phyloP scores from a whole-genome alignment of 2,329 filamentous ascomycete genomes.

The Colletotrichum sojae region DNA sequence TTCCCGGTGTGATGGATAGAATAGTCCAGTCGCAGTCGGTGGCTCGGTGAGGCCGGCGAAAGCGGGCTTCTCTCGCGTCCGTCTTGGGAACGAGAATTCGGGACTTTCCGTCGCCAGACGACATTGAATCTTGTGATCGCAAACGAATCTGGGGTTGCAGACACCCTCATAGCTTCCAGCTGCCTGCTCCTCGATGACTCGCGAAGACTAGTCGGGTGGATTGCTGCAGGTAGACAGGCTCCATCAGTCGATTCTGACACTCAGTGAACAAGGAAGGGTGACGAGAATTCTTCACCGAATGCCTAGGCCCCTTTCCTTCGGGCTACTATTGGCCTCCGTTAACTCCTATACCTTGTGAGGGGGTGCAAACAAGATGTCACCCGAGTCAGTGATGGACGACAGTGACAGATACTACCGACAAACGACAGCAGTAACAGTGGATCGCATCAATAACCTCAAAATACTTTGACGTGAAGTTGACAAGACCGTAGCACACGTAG shows the following conservation, averaged over 20 bases:
- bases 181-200: neutral
- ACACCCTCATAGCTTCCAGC: neutral
- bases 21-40: too few relatives aligned
- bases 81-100: too few relatives aligned
- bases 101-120: neutral
- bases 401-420: too few relatives aligned
- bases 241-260: neutral
- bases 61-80: too few relatives aligned
- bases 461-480: neutral
- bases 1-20: too few relatives aligned
- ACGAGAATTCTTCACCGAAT: constrained; percentile 1
- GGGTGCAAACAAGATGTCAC: neutral
- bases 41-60: too few relatives aligned
- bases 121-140: neutral
- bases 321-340: constrained; percentile 8
- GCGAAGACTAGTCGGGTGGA: neutral
- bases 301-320: neutral
- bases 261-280: neutral
- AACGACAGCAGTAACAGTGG: neutral
- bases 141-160: neutral
- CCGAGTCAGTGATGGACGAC: neutral
- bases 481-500: neutral
- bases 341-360: neutral
- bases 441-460: neutral
- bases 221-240: constrained; percentile 7